phyloP scores from a whole-genome alignment of 2,329 filamentous ascomycete species.

The Colletotrichum australisinense region DNA sequence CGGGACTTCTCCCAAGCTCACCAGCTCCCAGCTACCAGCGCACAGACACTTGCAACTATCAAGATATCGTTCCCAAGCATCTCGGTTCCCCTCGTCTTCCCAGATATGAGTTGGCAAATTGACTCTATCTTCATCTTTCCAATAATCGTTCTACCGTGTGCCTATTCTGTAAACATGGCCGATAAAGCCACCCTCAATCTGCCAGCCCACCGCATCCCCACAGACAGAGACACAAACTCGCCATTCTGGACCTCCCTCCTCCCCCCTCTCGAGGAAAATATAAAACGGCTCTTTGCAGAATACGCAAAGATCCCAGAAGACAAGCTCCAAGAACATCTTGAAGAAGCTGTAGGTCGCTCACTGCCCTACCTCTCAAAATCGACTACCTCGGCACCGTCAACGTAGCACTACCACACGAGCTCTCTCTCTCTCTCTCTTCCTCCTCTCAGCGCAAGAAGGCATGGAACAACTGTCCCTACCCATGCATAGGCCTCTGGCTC shows the following conservation, averaged over 20 bases:
- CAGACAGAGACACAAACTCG: not conserved
- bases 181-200: not conserved
- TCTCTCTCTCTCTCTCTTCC: too few species aligned
- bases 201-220: not conserved
- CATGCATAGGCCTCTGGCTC: not conserved
- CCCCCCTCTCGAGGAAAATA: not conserved
- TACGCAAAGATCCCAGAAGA: not conserved
- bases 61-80: too few species aligned
- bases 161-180: not conserved
- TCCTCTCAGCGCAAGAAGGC: not conserved
- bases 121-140: not conserved
- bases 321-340: not conserved
- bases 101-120: not conserved
- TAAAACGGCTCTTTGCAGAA: not conserved
- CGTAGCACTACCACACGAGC: not conserved
- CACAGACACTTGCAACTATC: not conserved
- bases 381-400: not conserved
- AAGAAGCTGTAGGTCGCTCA: not conserved
- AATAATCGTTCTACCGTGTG: not conserved
- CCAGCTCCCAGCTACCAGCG: not conserved
- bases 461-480: not conserved
- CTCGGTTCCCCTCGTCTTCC: not conserved
- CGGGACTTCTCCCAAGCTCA: not conserved
- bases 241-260: not conserved
- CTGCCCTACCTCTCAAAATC: too few species aligned